Evolutionary conservation across 2,329 filamentous ascomycete species (phyloP), one percentile per base, ranked within the genome.

Genomic region (Sclerotinia glacialis): DNA sequence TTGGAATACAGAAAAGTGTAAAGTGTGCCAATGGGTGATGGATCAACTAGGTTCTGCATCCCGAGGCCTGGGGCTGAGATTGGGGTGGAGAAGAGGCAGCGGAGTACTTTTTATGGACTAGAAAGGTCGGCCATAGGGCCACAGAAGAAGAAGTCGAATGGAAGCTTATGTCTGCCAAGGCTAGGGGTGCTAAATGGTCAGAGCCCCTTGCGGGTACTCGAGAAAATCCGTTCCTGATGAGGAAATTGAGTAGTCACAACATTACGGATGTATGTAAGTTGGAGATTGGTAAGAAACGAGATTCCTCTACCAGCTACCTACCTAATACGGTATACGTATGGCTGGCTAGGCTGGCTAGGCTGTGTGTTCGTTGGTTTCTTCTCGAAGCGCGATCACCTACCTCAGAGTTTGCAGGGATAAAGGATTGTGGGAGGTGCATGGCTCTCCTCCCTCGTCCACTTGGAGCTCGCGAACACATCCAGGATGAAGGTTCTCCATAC

Each of bases 31-130:
- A 71, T 69, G 67, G 68, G 42, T 69, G 64, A 68, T 68, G 49
- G 49, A 67, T 54, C 50, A 67, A 44, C 69, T 68, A 67, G 71
- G 60, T 67, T 69, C 67, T 68, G 69, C 63, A 69, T 68, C 61
- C 67, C 59, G 66, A 63, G 67, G 69, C 58, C 67, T 67, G 69
- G 66, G 67, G 67, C 66, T 71, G 69, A 70, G 64, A 61, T 66
- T 61, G 64, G n/a, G 31, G 55, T 66, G 55, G 55, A 61, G 55
- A 61, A 55, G 42, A 61, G 34, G 44, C 37, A 63, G 66, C 52
- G 46, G 62, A 67, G 47, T 50, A 21, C 58, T 56, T 58, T 37
- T 49, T 40, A 34, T 64, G 46, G 23, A 37, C 46, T 44, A 28
- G 64, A 54, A 37, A 61, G n/a, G 44, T 40, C 23, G 21, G 60